Evolutionary conservation across 306 rosid genomes (phyloP), one percentile per base, ranked within the genome.

Genomic region (Malus orientalis): DNA sequence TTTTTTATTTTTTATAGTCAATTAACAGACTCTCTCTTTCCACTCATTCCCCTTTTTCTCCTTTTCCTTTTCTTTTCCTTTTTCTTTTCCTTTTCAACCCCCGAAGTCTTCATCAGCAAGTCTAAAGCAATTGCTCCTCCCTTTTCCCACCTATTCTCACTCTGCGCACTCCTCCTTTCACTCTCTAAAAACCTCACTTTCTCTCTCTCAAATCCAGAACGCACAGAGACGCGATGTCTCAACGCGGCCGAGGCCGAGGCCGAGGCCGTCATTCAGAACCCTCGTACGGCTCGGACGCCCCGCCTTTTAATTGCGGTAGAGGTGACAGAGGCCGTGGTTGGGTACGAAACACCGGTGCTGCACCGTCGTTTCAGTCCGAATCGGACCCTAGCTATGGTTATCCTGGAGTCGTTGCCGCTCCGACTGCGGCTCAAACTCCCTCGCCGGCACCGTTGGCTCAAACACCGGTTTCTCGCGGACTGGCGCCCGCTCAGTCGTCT

Each of bases 141-240:
- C 15, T 27, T 27, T 61, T 4, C 4, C n/a, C 16, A 60, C 66
- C 9, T 8, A 11, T 23, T 1, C 55, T 4, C 65, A 3, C 8
- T 29, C 27, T 63, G 2, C 38, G 38, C n/a, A 19, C 25, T 8
- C n/a, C 15, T 0, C 19, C 38, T 2, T 9, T 11, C 8, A 0
- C 69, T 6, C 47, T 15, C 53, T 59, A 8, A 30, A 58, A 4
- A 2, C 38, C 2, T 19, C 12, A 0, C 2, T 7, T 11, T 20
- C 47, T 55, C 36, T 76, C 67, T 30, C 58, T 79, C 79, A 5
- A 4, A n/a, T 6, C 6, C 0, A 16, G 40, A 29, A 8, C n/a
- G 11, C 61, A 19, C 33, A 33, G 38, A 7, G 42, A 7, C 32
- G 20, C 44, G 57, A 83, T 83, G 86, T 30, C 83, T 65, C 78